Base-by-base conservation (phyloP, 345 rosid genomes). In the Dovyalis caffra region DNA sequence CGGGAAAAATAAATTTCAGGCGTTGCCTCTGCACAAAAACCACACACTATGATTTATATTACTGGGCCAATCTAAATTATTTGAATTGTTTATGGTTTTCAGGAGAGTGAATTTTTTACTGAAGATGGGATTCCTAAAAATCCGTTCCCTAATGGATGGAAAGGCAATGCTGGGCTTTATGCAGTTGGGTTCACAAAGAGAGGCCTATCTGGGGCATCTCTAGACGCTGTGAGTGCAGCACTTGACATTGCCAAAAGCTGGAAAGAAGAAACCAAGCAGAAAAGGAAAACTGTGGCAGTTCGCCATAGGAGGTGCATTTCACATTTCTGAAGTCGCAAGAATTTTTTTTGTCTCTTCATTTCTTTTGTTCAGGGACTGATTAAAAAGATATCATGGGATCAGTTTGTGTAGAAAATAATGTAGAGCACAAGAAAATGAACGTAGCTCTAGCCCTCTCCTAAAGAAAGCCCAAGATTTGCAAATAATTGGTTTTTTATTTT, bases 111-210 rank as follows among this genome's bases (percentile, higher is more conserved):
- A 68, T 91, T 92, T 76, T 95, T 95, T 81, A 80, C 94, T 25
- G 78, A 89, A 86, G 81, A 90, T 85, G 70, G 97, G 90, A 71
- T 88, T 75, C 83, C 99, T 87, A 18, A 91, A 85, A 70, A 69
- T 83, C 84, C 87, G 43, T 80, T 84, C 74, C 97, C 97, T n/a
- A 82, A 87, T 79, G 93, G 89, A 11, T 92, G 99, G 97, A 95
- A 92, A 79, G 99, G 95, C 43, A 89, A 82, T 16, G 85, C 75
- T 0, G 97, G 97, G 28, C 82, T 95, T 1, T 95, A 92, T 69
- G 97, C 99, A 61, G 97, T 91, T 72, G 99, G 99, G 80, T 95
- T 95, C 76, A 86, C 95, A 25, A 88, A 86, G 88, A 95, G 86
- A 89, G 99, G 99, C 76, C 86, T 95, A 31, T 85, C 92, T 1